Base-by-base conservation (phyloP, 352 stramenopile genomes). In the Globisporangium splendens region DNA sequence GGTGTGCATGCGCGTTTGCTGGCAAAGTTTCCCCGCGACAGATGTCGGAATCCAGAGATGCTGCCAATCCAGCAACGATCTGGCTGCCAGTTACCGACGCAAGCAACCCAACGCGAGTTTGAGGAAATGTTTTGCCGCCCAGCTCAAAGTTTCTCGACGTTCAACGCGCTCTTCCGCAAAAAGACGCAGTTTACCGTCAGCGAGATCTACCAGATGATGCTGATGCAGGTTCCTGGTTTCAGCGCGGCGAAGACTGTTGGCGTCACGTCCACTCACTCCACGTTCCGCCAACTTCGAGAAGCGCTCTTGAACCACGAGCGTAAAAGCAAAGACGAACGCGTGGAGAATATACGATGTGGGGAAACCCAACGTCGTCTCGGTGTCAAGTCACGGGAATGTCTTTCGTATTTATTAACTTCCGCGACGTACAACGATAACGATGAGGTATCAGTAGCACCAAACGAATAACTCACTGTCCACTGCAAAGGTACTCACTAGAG, bases 131-230 rank as follows among this genome's bases (percentile, higher is more conserved):
- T 90, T 51, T 90, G 77, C 10, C 58, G 63, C 8, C 83, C 80
- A 8, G 59, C 68, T 14, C 75, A 77, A 48, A 69, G 56, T 0
- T 91, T 87, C 38, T 39, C 51, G 4, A 70, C 74, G 10, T 95
- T 95, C 59, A 93, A 93, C 51, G 66, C 73, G 4, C 68, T 81
- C 20, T 93, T 90, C 65, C 79, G 80, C 8, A 95, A 93, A 57
- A 88, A 89, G 54, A 61, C 65, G 1, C 75, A 86, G 22, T 90
- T 93, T 20, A 87, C 72, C 0, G 80, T 83, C 4, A 68, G 75
- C 21, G 83, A 95, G 39, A 74, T 95, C 57, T 89, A 86, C 56
- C 81, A 92, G 52, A 83, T 83, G 65, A 95, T 95, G 86, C 75
- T 95, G 3, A 83, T 89, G 62, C 86, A 95, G 61, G 73, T 74